Conservation (phyloP, 371 early-diverging fungal species). For the Entomophthora muscae region DNA sequence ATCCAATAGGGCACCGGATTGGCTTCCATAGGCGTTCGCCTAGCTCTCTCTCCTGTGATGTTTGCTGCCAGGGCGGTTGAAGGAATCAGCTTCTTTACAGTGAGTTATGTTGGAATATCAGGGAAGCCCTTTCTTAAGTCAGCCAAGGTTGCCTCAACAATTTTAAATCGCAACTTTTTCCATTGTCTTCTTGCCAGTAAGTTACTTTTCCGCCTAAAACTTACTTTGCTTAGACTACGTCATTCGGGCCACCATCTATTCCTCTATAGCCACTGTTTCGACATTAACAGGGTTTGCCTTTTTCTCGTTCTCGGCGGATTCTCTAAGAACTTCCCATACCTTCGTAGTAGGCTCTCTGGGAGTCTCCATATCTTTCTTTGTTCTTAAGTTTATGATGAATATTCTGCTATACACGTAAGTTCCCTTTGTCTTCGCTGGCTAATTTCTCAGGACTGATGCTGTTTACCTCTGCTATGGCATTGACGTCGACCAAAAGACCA, state of each 20-base stretch:
- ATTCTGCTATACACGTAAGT: conserved; percentile 4
- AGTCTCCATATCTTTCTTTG: background rate
- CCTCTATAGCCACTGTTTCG: background rate
- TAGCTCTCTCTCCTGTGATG: background rate
- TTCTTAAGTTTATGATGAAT: conserved; percentile 6
- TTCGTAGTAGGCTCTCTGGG: background rate
- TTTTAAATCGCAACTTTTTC: background rate
- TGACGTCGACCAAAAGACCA: conserved; percentile 6
- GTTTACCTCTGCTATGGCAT: conserved; percentile 7
- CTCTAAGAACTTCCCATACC: background rate
- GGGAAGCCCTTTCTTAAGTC: conserved; percentile 7
- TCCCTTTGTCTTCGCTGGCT: background rate
- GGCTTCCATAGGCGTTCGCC: background rate
- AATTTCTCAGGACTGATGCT: conserved; percentile 4
- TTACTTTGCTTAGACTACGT: background rate
- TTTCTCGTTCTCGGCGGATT: conserved; percentile 3
- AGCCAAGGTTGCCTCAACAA: background rate
- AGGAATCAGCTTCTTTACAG: conserved; percentile 7
- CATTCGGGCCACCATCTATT: conserved; percentile 4
- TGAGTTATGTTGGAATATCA: conserved; percentile 5
- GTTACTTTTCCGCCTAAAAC: background rate
- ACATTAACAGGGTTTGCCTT: background rate
- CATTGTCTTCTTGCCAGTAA: background rate
- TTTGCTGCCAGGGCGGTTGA: background rate
- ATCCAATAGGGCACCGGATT: background rate